Evolutionary conservation across 2,329 filamentous ascomycete genomes (phyloP).

Genomic region (Teratosphaeria pseudoeucalypti): DNA sequence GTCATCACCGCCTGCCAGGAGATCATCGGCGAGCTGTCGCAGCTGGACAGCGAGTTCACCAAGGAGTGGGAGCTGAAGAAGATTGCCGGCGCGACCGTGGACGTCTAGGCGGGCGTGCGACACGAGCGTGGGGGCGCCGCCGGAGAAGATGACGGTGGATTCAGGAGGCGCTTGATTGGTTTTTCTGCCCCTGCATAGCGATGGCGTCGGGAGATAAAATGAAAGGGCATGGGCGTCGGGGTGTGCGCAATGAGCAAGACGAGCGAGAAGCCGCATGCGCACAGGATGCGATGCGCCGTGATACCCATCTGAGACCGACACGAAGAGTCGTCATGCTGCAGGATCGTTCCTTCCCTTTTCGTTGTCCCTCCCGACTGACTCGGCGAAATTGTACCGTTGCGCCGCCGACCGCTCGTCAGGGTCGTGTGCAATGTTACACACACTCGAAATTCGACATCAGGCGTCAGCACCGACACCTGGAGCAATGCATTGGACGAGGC

Average conservation of each 20-base stretch:
- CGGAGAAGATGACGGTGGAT: not conserved
- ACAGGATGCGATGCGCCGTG: not conserved
- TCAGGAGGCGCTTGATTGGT: not conserved
- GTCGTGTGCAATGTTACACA: not conserved
- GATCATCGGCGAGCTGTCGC: conserved; percentile 69
- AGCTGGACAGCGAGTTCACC: conserved; percentile 77
- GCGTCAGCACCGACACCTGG: not conserved
- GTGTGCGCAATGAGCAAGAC: not conserved
- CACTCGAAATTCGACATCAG: not conserved
- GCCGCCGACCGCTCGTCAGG: not conserved
- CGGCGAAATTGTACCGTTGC: not conserved
- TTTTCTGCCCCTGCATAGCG: conserved; percentile 10
- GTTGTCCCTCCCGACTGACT: not conserved
- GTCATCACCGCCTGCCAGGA: conserved; percentile 71
- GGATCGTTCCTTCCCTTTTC: not conserved
- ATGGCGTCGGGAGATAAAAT: conserved; percentile 8
- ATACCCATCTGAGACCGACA: not conserved
- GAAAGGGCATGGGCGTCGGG: not conserved
- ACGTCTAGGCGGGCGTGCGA: not conserved
- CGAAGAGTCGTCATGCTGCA: not conserved
- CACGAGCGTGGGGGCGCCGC: not conserved
- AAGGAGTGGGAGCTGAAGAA: conserved; percentile 84
- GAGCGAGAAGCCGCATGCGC: not conserved
- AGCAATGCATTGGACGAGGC: not conserved
- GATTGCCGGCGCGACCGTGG: conserved; percentile 45